phyloP scores from a whole-genome alignment of 495 filamentous ascomycete genomes.

The Chlorociboria aeruginascens region DNA sequence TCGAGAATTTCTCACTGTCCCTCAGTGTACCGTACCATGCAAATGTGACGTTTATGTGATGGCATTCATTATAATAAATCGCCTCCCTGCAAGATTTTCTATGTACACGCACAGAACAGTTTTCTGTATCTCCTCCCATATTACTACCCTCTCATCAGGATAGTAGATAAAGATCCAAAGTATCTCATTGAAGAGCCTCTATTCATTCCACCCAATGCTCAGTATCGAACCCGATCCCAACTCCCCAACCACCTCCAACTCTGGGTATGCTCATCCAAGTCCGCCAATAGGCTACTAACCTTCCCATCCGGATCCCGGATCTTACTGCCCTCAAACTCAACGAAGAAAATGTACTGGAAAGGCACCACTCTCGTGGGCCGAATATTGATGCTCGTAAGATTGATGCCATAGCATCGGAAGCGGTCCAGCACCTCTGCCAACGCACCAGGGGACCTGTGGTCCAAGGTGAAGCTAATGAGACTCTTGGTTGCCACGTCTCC shows the following conservation, averaged over 20 bases:
- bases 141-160: too few species aligned
- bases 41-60: too few species aligned
- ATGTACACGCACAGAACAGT: too few species aligned
- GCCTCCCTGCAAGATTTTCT: too few species aligned
- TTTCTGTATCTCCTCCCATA: too few species aligned
- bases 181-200: background rate
- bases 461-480: slow-evolving; percentile 69
- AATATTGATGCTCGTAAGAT: slow-evolving; percentile 83
- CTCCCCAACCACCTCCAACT: slow-evolving; percentile 42
- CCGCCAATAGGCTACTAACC: slow-evolving; percentile 38
- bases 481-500: slow-evolving; percentile 37
- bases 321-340: slow-evolving; percentile 64
- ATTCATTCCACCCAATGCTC: background rate
- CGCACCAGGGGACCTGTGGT: slow-evolving; percentile 65
- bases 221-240: slow-evolving; percentile 21
- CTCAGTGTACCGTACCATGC: too few species aligned
- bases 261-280: slow-evolving; percentile 31
- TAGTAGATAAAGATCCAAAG: too few species aligned
- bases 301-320: slow-evolving; percentile 34
- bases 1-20: too few species aligned
- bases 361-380: slow-evolving; percentile 61
- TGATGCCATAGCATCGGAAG: slow-evolving; percentile 59
- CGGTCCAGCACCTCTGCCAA: slow-evolving; percentile 69
- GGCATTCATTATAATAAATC: too few species aligned
- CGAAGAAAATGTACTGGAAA: slow-evolving; percentile 93